These are phyloP conservation scores for Ruellia speciosa DNA, from an alignment of 305 asterid genomes.

Conservation along the genomic window DNA sequence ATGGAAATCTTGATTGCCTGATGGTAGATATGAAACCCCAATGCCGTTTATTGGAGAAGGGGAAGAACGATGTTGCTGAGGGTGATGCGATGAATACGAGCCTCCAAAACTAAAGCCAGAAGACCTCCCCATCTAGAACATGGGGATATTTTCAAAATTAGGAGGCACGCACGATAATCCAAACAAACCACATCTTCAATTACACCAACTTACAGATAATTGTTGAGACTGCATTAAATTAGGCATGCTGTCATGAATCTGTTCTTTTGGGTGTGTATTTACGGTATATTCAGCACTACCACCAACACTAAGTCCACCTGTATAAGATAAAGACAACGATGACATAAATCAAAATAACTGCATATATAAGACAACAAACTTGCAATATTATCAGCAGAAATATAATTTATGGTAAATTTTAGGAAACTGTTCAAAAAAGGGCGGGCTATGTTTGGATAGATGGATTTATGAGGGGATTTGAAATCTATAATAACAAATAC, in stretches of 20 bases:
- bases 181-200: not conserved
- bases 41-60: slow-evolving; percentile 52
- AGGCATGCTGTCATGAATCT: slow-evolving; percentile 59
- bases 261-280: slow-evolving; percentile 69
- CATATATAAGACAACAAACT: not conserved
- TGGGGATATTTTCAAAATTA: slow-evolving; percentile 12
- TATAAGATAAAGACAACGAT: not conserved
- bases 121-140: slow-evolving; percentile 73
- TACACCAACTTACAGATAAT: slow-evolving; percentile 52
- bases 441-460: not conserved
- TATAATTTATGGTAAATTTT: not conserved
- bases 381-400: not conserved
- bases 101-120: slow-evolving; percentile 64
- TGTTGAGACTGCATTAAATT: slow-evolving; percentile 67
- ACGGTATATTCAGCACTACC: slow-evolving; percentile 55
- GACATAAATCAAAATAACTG: not conserved
- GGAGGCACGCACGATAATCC: not conserved
- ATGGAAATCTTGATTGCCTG: slow-evolving; percentile 66
- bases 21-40: slow-evolving; percentile 48
- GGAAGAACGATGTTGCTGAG: slow-evolving; percentile 69
- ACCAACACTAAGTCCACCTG: not conserved
- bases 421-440: not conserved
- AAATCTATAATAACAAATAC: too few relatives aligned
- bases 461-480: too few relatives aligned
- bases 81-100: slow-evolving; percentile 61